Base-by-base conservation (phyloP, 441 rosid genomes). In the Hypseocharis bilobata region DNA sequence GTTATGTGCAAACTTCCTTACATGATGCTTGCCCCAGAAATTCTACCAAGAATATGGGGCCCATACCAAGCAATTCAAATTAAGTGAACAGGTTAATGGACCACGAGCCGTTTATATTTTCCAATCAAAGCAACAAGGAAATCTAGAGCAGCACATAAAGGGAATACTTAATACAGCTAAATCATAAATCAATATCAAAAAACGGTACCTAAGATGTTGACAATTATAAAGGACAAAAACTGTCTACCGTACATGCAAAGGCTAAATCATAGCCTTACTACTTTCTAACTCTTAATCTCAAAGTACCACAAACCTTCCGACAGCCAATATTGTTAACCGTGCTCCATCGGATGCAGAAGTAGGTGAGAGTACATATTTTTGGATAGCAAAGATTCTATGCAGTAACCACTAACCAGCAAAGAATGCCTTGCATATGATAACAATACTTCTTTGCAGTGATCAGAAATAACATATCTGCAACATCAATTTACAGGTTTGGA, bases 291-390 rank as follows among this genome's bases (percentile, higher is more conserved):
- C n/a, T n/a, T n/a, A 42, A 54, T 75, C 36, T 61, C 49, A 69
- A 49, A 3, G 63, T 22, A 38, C 44, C 61, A 51, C 52, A 42
- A 63, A 42, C 64, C 62, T 23, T 44, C 36, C 10, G 14, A 56
- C 23, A 30, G 44, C 59, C 26, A 28, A 66, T 58, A 54, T 61
- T 8, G 42, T 68, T 63, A 72, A 60, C 81, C 74, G 70, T 52
- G 72, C 72, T 74, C 76, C 79, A 64, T 54, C 57, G 64, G 27
- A 56, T 32, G 42, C 30, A 65, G 34, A 71, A 36, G 67, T 60
- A 38, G 30, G 42, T 29, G 16, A 65, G 63, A 40, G 54, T 27
- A 27, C 67, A 64, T 71, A 61, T 47, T 71, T 63, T 45, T 38
- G 29, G 63, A 57, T 38, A 62, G 25, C 51, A 14, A 59, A 55